Percentiles rank a stretch among this genome's conserved stretches.
These are phyloP conservation scores for Dysphania ambrosioides DNA, from an alignment of 148 eudicot genomes.

Conservation along the genomic window DNA sequence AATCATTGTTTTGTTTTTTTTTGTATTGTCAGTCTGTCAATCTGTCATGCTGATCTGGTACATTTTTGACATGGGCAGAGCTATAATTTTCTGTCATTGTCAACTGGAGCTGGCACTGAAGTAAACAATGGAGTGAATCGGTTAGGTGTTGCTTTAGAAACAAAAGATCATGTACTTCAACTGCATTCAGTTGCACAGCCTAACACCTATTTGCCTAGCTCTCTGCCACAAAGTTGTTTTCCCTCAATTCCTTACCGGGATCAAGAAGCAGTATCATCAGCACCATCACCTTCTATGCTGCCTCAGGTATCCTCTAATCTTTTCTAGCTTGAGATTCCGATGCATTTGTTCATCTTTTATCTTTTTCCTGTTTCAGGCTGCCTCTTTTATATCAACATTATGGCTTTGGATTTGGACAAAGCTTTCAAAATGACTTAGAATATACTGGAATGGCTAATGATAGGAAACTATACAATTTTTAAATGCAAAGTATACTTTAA, in stretches of 20 bases:
- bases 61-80: constrained; percentile 36
- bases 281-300: constrained; percentile 15
- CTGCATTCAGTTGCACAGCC: constrained; percentile 33
- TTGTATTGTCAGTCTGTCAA: too few species aligned
- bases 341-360: background rate
- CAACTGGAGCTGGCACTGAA: constrained; percentile 33
- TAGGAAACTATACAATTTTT: background rate
- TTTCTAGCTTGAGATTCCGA: background rate
- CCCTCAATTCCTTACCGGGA: constrained; percentile 31
- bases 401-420: background rate
- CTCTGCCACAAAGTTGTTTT: constrained; percentile 30
- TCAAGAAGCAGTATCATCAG: constrained; percentile 34
- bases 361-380: background rate
- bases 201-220: constrained; percentile 23
- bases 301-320: constrained; percentile 20
- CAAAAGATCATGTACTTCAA: constrained; percentile 28
- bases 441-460: background rate
- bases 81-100: constrained; percentile 48
- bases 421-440: background rate
- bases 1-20: background rate
- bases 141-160: constrained; percentile 22
- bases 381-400: background rate
- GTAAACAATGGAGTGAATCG: constrained; percentile 19
- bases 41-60: constrained; percentile 11
- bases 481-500: background rate